phyloP scores from a whole-genome alignment of 2,329 filamentous ascomycete species.

The Neofusicoccum kwambonambiense region DNA sequence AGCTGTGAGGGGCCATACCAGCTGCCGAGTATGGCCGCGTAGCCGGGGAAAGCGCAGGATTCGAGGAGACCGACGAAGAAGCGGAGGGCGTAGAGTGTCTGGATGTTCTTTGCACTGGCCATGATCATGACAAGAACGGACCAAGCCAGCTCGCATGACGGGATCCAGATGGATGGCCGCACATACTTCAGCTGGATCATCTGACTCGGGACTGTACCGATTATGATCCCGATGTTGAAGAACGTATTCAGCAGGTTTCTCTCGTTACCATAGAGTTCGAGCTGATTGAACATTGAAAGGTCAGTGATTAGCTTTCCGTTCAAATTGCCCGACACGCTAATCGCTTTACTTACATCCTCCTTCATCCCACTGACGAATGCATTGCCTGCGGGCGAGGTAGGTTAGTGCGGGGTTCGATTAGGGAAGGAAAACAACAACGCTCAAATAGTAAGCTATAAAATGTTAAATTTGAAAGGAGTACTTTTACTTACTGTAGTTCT shows the following conservation, averaged over 20 bases:
- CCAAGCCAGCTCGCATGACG: slow-evolving; percentile 14
- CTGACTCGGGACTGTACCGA: slow-evolving; percentile 12
- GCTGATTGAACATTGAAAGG: not conserved
- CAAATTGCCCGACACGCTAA: too few species aligned
- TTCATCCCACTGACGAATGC: slow-evolving; percentile 18
- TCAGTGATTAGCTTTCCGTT: not conserved
- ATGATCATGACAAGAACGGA: slow-evolving; percentile 16
- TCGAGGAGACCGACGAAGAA: slow-evolving; percentile 39
- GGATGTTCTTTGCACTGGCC: slow-evolving; percentile 11
- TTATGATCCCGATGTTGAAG: slow-evolving; percentile 18
- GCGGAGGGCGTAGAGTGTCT: slow-evolving; percentile 30
- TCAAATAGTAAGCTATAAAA: too few species aligned
- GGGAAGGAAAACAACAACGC: too few species aligned
- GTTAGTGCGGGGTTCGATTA: too few species aligned
- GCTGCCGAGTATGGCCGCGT: slow-evolving; percentile 35
- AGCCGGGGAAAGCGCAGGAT: slow-evolving; percentile 34
- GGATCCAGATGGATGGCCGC: slow-evolving; percentile 15
- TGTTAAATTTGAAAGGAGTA: not conserved
- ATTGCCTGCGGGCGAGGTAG: not conserved
- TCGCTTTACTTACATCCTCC: not conserved
- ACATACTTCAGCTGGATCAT: slow-evolving; percentile 17
- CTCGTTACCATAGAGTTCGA: slow-evolving; percentile 13
- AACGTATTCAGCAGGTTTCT: slow-evolving; percentile 6
- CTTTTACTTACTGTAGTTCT: not conserved
- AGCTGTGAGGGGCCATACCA: slow-evolving; percentile 32